Conservation (phyloP, 805 yeast genomes). For the Kluyveromyces nonfermentans region DNA sequence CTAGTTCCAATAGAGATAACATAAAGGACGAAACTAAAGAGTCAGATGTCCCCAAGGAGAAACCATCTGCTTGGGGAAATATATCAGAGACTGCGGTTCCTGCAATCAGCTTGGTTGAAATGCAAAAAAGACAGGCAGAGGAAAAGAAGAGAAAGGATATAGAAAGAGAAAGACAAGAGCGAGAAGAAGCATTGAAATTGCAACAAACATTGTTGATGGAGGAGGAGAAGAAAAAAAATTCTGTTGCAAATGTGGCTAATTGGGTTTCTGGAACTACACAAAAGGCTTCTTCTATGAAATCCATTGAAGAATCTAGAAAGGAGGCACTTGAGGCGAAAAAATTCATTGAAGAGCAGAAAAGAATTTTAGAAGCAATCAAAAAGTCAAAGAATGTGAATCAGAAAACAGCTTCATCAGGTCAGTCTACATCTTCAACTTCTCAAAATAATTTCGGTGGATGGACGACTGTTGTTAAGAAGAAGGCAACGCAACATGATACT, state of each 20-base stretch:
- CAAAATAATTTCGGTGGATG: conserved; percentile 13
- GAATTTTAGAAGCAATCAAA: conserved; percentile 45
- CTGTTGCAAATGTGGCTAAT: conserved; percentile 14
- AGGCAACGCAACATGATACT: conserved; percentile 13
- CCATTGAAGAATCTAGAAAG: conserved; percentile 7
- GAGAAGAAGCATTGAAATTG: conserved; percentile 14
- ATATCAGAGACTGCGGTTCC: conserved; percentile 11
- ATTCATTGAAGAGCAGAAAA: conserved; percentile 26
- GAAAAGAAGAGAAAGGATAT: conserved; percentile 11
- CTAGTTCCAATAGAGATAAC: background rate
- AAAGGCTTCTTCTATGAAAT: conserved; percentile 2
- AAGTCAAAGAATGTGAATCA: conserved; percentile 50
- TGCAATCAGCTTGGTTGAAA: conserved; percentile 17
- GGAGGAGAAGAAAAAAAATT: conserved; percentile 14
- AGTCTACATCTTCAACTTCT: conserved; percentile 37
- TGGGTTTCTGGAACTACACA: conserved; percentile 21
- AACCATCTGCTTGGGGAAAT: conserved; percentile 26
- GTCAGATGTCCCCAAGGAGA: conserved; percentile 8
- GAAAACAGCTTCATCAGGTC: conserved; percentile 41
- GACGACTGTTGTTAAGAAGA: conserved; percentile 25
- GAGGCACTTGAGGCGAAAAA: conserved; percentile 18
- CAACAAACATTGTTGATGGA: conserved; percentile 12
- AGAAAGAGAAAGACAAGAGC: conserved; percentile 11
- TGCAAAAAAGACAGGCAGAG: conserved; percentile 14
- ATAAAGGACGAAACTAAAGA: background rate